Evolutionary conservation across 306 rosid genomes (phyloP).

Genomic region (Lupinus albus): DNA sequence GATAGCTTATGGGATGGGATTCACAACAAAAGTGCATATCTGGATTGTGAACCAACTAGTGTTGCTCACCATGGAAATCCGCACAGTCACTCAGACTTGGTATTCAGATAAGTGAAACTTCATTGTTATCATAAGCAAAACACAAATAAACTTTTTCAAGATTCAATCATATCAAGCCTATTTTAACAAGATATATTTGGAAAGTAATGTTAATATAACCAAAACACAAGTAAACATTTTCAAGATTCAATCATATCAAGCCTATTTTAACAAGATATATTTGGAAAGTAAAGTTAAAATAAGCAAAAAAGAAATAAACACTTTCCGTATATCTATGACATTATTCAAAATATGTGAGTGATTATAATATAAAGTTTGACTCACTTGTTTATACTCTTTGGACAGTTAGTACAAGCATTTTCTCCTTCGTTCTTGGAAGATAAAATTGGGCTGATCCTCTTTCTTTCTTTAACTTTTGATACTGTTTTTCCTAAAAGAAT

Average conservation of each 20-base stretch:
- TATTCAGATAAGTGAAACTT: too few species aligned
- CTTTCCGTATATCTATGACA: constrained; percentile 6
- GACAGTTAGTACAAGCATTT: constrained; percentile 38
- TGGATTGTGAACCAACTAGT: not conserved
- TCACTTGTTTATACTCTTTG: constrained; percentile 56
- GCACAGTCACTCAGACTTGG: not conserved
- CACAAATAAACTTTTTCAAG: too few species aligned
- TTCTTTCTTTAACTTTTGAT: constrained; percentile 62
- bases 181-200: too few species aligned
- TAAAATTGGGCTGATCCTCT: constrained; percentile 48
- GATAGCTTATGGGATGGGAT: constrained; percentile 2
- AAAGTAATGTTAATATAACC: too few species aligned
- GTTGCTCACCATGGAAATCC: not conserved
- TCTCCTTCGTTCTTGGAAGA: constrained; percentile 49
- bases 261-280: too few species aligned
- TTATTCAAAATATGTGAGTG: constrained; percentile 13
- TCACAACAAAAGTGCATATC: not conserved
- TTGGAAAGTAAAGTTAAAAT: too few species aligned
- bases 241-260: too few species aligned
- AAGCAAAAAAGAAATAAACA: too few species aligned
- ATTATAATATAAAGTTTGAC: constrained; percentile 35
- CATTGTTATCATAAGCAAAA: too few species aligned
- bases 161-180: too few species aligned
- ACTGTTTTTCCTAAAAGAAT: constrained; percentile 72
- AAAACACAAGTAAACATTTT: too few species aligned